These are phyloP conservation scores for Knoxia roxburghii DNA, from an alignment of 257 asterid genomes.

Conservation along the genomic window DNA sequence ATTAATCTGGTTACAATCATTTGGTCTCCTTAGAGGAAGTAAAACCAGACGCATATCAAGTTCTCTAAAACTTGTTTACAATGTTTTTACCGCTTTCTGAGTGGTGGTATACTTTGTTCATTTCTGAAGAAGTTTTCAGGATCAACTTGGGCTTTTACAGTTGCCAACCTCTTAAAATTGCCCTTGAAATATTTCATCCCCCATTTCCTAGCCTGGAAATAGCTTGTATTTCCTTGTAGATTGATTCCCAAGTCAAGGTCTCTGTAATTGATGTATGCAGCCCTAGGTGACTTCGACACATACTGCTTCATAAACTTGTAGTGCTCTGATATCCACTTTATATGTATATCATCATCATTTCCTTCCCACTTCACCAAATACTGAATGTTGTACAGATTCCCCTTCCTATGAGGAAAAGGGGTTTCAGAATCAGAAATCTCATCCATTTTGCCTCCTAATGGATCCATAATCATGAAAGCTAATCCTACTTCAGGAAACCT, in stretches of 20 bases:
- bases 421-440: conserved; percentile 15
- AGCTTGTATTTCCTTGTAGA: conserved; percentile 7
- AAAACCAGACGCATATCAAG: too few species aligned
- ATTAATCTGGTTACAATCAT: too few species aligned
- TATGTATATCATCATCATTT: background rate
- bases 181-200: conserved; percentile 22
- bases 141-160: conserved; percentile 23
- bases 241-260: conserved; percentile 28
- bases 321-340: conserved; percentile 14
- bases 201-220: conserved; percentile 21
- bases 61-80: background rate
- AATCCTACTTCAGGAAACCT: conserved; percentile 14
- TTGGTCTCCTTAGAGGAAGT: too few species aligned
- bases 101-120: conserved; percentile 28
- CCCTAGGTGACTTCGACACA: conserved; percentile 19
- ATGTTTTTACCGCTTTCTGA: too few species aligned
- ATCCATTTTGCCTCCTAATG: conserved; percentile 28
- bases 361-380: conserved; percentile 25
- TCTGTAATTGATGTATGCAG: conserved; percentile 26
- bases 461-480: conserved; percentile 25
- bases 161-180: conserved; percentile 19
- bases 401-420: conserved; percentile 32
- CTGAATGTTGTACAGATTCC: conserved; percentile 23
- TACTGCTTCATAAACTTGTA: conserved; percentile 22
- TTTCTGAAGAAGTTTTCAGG: conserved; percentile 21